Evolutionary conservation across 768 basidiomycete species (phyloP).

Genomic region (Suillus decipiens): DNA sequence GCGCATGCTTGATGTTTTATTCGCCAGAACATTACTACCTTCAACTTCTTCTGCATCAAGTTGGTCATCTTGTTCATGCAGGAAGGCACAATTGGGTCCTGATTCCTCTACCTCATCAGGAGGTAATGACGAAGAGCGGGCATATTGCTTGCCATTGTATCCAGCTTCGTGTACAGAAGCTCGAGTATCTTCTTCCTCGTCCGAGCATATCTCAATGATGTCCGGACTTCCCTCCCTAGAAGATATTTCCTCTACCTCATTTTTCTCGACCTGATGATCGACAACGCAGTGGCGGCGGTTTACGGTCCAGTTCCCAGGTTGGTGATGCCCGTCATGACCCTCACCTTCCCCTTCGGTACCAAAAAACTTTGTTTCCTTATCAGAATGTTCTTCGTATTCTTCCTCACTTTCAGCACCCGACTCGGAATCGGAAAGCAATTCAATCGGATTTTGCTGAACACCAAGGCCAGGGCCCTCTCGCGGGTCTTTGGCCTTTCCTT

Average conservation of each 20-base stretch:
- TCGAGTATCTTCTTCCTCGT: conserved; percentile 25
- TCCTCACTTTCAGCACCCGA: conserved; percentile 27
- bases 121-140: conserved; percentile 8
- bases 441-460: conserved; percentile 47
- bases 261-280: conserved; percentile 16
- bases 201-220: conserved; percentile 27
- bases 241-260: conserved; percentile 15
- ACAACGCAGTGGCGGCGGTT: conserved; percentile 11
- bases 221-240: conserved; percentile 18
- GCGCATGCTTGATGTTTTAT: background rate
- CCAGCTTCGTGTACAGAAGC: conserved; percentile 14
- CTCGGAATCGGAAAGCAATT: conserved; percentile 42
- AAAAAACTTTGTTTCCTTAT: conserved; percentile 25
- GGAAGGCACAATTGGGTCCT: background rate
- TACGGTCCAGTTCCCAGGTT: background rate
- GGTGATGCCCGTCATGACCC: conserved; percentile 11
- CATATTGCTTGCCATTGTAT: conserved; percentile 22
- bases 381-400: conserved; percentile 24
- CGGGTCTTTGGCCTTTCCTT: conserved; percentile 65
- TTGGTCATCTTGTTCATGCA: conserved; percentile 14
- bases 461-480: conserved; percentile 59
- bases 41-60: conserved; percentile 19
- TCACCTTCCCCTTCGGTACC: conserved; percentile 20
- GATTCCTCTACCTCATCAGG: conserved; percentile 3
- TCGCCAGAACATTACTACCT: conserved; percentile 1